Evolutionary conservation across 208 protist genomes (phyloP).

Genomic region (Wallacemonas rigidus): DNA sequence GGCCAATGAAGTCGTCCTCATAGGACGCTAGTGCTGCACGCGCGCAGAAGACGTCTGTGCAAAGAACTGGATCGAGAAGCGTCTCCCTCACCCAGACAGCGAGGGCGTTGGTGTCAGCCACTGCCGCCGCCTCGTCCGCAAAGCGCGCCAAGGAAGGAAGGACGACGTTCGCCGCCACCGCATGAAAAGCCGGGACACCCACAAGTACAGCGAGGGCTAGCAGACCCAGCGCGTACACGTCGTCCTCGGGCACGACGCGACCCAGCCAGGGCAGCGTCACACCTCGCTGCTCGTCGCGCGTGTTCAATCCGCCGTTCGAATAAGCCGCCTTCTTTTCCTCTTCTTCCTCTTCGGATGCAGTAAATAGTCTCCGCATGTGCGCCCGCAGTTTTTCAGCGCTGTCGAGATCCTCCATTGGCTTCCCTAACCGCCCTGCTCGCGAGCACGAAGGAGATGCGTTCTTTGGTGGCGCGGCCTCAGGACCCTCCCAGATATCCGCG

Average conservation of each 20-base stretch:
- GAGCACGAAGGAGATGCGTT: not conserved
- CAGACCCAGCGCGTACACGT: conserved; percentile 81
- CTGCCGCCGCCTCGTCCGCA: not conserved
- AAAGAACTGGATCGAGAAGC: conserved; percentile 5
- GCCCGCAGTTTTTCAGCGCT: conserved; percentile 30
- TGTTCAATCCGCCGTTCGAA: not conserved
- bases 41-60: conserved; percentile 6
- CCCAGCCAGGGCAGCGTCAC: not conserved
- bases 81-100: conserved; percentile 12
- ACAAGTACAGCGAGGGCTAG: conserved; percentile 45
- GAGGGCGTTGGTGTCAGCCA: not conserved
- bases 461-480: not conserved
- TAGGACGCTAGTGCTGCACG: conserved; percentile 22
- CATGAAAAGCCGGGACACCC: conserved; percentile 69
- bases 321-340: not conserved
- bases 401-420: conserved; percentile 10
- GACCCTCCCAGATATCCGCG: conserved; percentile 12
- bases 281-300: not conserved
- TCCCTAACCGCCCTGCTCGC: not conserved
- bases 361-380: conserved; percentile 26
- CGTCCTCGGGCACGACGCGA: conserved; percentile 42
- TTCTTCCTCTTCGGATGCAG: conserved; percentile 6
- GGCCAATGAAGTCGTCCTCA: conserved; percentile 22
- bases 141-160: conserved; percentile 1
- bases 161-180: conserved; percentile 36